phyloP scores from a whole-genome alignment of 2,329 filamentous ascomycete genomes.

The Hirsutella rhossiliensis region DNA sequence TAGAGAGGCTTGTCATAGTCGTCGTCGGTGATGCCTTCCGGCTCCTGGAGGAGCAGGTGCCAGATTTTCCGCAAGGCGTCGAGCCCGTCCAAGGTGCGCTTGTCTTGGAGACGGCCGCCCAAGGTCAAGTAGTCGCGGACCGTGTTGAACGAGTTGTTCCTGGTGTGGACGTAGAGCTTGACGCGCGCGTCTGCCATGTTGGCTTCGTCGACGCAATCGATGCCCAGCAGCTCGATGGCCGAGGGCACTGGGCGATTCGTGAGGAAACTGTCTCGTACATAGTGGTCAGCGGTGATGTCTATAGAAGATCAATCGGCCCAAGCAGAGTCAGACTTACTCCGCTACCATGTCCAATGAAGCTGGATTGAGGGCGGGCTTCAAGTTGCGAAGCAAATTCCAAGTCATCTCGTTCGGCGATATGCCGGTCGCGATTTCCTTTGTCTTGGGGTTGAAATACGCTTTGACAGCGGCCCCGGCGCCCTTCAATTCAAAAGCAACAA shows the following conservation, averaged over 20 bases:
- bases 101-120: constrained; percentile 4
- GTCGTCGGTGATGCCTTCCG: constrained; percentile 3
- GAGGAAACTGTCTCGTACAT: constrained; percentile 4
- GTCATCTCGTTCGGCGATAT: background rate
- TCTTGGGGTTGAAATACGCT: constrained; percentile 5
- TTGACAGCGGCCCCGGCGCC: constrained; percentile 4
- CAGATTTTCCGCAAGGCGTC: constrained; percentile 3
- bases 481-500: constrained; percentile 5
- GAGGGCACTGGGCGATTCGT: background rate
- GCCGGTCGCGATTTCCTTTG: constrained; percentile 4
- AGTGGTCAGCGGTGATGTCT: background rate
- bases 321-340: constrained; percentile 1
- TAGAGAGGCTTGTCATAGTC: constrained; percentile 4
- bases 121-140: constrained; percentile 5
- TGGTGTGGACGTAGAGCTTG: constrained; percentile 5
- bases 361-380: constrained; percentile 3
- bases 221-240: constrained; percentile 3
- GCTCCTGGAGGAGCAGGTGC: constrained; percentile 7
- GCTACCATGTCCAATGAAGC: constrained; percentile 3
- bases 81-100: constrained; percentile 2
- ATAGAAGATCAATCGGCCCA: background rate
- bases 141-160: constrained; percentile 6
- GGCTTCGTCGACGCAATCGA: constrained; percentile 6
- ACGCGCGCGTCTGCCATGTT: constrained; percentile 4
- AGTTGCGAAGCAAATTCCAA: constrained; percentile 1